These are phyloP conservation scores for Magnusiomyces sp. DNA, from an alignment of 1,139 yeast genomes.

Conservation along the genomic window DNA sequence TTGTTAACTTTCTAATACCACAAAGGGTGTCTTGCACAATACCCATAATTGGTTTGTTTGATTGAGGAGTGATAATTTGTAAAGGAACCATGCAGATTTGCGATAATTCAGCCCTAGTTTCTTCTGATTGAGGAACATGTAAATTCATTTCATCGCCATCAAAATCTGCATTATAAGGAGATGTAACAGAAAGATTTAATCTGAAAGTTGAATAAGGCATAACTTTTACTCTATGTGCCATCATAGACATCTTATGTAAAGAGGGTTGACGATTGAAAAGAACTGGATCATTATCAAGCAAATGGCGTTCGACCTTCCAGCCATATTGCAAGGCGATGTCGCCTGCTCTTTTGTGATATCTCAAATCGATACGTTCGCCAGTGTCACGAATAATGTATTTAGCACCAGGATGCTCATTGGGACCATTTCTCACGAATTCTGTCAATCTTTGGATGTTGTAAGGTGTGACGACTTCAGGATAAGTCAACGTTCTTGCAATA, in stretches of 20 bases:
- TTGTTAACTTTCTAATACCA: constrained; percentile 93
- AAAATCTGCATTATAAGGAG: constrained; percentile 99
- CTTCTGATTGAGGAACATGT: constrained; percentile 98
- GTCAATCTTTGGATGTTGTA: constrained; percentile 90
- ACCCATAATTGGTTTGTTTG: constrained; percentile 99
- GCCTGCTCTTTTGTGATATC: constrained; percentile 97
- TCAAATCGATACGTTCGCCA: constrained; percentile 94
- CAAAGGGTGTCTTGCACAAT: constrained; percentile 97
- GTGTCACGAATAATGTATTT: constrained; percentile 96
- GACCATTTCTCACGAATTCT: constrained; percentile 92
- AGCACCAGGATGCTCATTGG: constrained; percentile 99
- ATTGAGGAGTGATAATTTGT: constrained; percentile 96
- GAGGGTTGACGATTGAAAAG: constrained; percentile 99
- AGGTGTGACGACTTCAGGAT: constrained; percentile 97
- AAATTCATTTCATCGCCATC: constrained; percentile 99
- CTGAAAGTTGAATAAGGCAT: constrained; percentile 99
- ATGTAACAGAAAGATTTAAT: constrained; percentile 89
- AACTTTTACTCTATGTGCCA: constrained; percentile 98
- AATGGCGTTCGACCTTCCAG: constrained; percentile 98
- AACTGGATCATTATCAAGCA: constrained; percentile 96
- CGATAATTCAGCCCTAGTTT: constrained; percentile 91
- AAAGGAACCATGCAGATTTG: constrained; percentile 95
- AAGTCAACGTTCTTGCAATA: constrained; percentile 88
- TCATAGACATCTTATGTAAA: constrained; percentile 98
- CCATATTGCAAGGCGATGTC: constrained; percentile 97